phyloP scores from a whole-genome alignment of 2,329 filamentous ascomycete genomes.

The Plenodomus lindquistii region DNA sequence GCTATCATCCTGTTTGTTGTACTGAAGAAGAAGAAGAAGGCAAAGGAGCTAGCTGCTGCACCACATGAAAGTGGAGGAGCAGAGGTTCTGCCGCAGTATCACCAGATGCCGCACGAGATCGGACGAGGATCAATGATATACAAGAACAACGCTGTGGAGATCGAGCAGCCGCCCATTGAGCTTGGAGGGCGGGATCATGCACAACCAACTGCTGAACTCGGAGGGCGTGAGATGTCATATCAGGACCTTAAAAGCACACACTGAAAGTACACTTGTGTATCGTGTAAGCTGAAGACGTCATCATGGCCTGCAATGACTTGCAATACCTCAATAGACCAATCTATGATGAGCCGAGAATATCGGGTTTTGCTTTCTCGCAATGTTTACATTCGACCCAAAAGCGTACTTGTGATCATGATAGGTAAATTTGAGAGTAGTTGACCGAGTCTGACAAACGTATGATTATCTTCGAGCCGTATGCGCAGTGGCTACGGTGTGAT shows the following conservation, averaged over 20 bases:
- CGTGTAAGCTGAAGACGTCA: background rate
- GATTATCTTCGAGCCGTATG: too few species aligned
- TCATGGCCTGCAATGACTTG: too few species aligned
- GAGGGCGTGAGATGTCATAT: background rate
- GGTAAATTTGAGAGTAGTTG: too few species aligned
- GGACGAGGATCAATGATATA: background rate
- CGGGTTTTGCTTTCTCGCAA: too few species aligned
- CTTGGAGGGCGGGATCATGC: background rate
- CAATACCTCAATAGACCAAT: too few species aligned
- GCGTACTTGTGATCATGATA: too few species aligned
- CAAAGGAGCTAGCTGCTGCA: background rate
- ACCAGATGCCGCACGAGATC: background rate
- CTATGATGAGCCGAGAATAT: too few species aligned
- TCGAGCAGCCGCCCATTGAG: background rate
- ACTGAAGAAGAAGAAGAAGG: background rate
- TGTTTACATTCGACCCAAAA: too few species aligned
- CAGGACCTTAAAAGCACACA: background rate
- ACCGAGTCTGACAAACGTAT: too few species aligned
- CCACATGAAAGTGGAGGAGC: background rate
- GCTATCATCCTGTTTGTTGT: background rate
- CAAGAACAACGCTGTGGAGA: background rate
- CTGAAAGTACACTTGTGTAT: background rate
- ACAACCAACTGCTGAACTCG: background rate
- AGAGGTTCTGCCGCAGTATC: background rate
- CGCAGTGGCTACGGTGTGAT: too few species aligned